These are phyloP conservation scores for Pyrus communis DNA, from an alignment of 306 rosid species.

Conservation along the genomic window DNA sequence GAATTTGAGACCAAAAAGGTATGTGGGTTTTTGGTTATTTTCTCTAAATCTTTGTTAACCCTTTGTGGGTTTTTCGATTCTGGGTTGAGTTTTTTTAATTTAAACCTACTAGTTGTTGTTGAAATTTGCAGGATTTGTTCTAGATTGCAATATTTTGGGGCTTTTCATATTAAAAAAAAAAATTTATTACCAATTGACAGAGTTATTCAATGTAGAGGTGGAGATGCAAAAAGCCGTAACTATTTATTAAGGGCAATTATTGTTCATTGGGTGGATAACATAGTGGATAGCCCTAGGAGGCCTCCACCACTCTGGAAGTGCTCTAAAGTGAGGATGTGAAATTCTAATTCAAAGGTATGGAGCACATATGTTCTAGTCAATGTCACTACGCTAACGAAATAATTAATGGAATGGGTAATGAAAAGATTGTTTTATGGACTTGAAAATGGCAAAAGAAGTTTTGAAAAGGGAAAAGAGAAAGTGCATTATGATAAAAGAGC, in stretches of 20 bases:
- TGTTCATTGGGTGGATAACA: too few relatives aligned
- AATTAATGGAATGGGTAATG: too few relatives aligned
- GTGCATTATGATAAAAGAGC: background rate
- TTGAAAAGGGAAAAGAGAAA: background rate
- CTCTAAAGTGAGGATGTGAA: too few relatives aligned
- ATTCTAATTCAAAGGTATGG: too few relatives aligned
- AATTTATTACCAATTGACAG: too few relatives aligned
- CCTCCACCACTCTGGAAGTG: too few relatives aligned
- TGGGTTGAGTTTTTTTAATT: background rate
- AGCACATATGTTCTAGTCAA: too few relatives aligned
- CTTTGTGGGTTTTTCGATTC: background rate
- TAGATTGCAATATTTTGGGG: constrained; percentile 53
- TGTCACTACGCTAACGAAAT: background rate
- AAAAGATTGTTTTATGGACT: background rate
- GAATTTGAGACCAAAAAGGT: constrained; percentile 86
- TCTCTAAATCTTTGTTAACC: background rate
- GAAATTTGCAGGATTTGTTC: constrained; percentile 54
- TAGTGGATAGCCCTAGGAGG: too few relatives aligned
- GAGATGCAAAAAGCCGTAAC: too few relatives aligned
- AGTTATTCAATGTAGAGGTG: too few relatives aligned
- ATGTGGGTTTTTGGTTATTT: background rate
- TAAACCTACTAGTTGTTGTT: background rate
- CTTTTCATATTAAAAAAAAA: constrained; percentile 44
- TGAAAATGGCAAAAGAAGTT: background rate
- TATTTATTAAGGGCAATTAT: too few relatives aligned